Percentiles rank a stretch among this genome's conserved stretches.
phyloP scores from a whole-genome alignment of 495 filamentous ascomycete genomes.

The Podospora pseudocomata region DNA sequence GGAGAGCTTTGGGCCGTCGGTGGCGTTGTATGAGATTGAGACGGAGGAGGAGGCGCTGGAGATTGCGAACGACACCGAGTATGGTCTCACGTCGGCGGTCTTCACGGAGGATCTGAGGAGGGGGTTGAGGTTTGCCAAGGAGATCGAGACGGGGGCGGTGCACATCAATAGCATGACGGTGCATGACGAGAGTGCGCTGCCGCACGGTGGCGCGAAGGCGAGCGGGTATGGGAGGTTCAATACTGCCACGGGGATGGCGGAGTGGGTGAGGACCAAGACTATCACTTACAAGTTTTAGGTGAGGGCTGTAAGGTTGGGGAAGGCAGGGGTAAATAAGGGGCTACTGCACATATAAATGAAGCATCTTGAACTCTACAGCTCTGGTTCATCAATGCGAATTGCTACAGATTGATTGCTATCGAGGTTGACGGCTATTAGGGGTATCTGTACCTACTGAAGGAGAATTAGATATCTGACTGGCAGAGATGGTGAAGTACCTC shows the following conservation, averaged over 20 bases:
- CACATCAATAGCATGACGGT: slow-evolving; percentile 86
- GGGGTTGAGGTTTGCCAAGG: slow-evolving; percentile 69
- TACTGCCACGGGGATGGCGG: slow-evolving; percentile 49
- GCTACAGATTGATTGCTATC: too few species aligned
- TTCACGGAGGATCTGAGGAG: slow-evolving; percentile 77
- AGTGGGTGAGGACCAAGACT: slow-evolving; percentile 83
- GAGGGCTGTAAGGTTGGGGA: background rate
- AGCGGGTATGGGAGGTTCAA: slow-evolving; percentile 74
- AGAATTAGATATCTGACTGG: too few species aligned
- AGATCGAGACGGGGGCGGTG: slow-evolving; percentile 77
- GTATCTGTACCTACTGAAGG: too few species aligned
- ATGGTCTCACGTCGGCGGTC: slow-evolving; percentile 80
- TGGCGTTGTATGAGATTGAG: slow-evolving; percentile 55
- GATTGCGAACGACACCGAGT: slow-evolving; percentile 78
- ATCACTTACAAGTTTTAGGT: slow-evolving; percentile 62
- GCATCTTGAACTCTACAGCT: too few species aligned
- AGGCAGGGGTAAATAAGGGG: background rate
- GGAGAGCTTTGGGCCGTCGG: slow-evolving; percentile 81
- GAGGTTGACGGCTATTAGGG: too few species aligned
- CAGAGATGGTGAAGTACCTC: too few species aligned
- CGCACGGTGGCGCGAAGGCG: slow-evolving; percentile 81
- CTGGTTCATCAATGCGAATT: too few species aligned
- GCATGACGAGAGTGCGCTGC: slow-evolving; percentile 74
- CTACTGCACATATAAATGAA: background rate
- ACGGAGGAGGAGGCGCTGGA: slow-evolving; percentile 66